Evolutionary conservation across 805 yeast species (phyloP).

Genomic region (baker's yeast (Saccharomyces cerevisiae)): DNA sequence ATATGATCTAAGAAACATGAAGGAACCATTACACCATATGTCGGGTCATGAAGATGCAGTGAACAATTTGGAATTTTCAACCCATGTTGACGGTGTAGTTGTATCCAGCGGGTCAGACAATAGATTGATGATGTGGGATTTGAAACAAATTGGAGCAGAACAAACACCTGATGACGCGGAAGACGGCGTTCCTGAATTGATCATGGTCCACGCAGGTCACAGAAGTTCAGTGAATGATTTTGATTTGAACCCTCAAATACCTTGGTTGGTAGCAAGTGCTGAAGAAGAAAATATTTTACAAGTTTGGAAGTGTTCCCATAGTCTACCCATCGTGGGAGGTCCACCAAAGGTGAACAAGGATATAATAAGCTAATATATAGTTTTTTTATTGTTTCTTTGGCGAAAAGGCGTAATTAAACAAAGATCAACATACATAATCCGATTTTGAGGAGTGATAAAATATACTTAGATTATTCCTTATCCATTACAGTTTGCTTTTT

Average conservation of each 20-base stretch:
- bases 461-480: neutral
- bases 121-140: conserved; percentile 74
- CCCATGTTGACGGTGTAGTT: conserved; percentile 64
- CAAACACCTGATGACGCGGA: conserved; percentile 82
- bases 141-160: conserved; percentile 71
- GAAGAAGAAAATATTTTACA: conserved; percentile 40
- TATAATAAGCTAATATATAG: neutral
- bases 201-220: conserved; percentile 92
- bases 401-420: neutral
- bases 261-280: conserved; percentile 65
- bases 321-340: conserved; percentile 28
- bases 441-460: neutral
- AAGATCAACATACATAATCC: neutral
- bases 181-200: conserved; percentile 81
- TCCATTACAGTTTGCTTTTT: conserved; percentile 27
- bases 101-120: conserved; percentile 75
- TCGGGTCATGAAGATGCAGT: conserved; percentile 73
- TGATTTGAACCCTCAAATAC: conserved; percentile 55
- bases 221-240: conserved; percentile 69
- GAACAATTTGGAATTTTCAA: conserved; percentile 69
- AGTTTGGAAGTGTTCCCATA: conserved; percentile 37
- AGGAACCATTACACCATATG: conserved; percentile 54
- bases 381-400: neutral
- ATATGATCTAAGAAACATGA: conserved; percentile 51
- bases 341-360: conserved; percentile 5